Percentiles rank a stretch among this genome's conserved stretches.
These are phyloP conservation scores for Chiua virens DNA, from an alignment of 768 basidiomycete genomes.

Conservation along the genomic window DNA sequence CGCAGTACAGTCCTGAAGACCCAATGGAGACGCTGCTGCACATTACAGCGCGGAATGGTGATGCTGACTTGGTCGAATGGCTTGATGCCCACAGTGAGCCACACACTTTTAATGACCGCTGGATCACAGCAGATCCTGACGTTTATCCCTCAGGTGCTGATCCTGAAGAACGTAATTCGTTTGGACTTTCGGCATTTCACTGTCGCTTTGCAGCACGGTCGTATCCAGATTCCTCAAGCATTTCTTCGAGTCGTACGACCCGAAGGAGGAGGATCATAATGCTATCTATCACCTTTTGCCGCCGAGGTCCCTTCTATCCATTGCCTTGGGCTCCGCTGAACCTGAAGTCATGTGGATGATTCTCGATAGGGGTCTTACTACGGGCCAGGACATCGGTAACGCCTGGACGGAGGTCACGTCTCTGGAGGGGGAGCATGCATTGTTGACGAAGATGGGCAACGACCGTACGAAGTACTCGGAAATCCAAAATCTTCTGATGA, in stretches of 20 bases:
- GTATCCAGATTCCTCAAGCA: slow-evolving; percentile 52
- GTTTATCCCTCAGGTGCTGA: slow-evolving; percentile 56
- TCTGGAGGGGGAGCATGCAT: slow-evolving; percentile 27
- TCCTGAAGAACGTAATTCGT: slow-evolving; percentile 63
- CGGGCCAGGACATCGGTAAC: slow-evolving; percentile 46
- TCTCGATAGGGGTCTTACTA: slow-evolving; percentile 57
- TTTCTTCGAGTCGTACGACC: slow-evolving; percentile 62
- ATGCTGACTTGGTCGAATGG: slow-evolving; percentile 63
- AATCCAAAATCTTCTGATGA: slow-evolving; percentile 52
- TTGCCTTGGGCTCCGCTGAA: slow-evolving; percentile 60
- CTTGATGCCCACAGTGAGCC: slow-evolving; percentile 68
- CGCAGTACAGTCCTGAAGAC: slow-evolving; percentile 46
- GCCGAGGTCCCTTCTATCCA: slow-evolving; percentile 46
- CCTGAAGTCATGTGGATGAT: slow-evolving; percentile 66
- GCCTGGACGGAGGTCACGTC: slow-evolving; percentile 52
- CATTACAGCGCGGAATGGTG: slow-evolving; percentile 57
- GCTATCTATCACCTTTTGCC: slow-evolving; percentile 47
- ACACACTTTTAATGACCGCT: slow-evolving; percentile 22
- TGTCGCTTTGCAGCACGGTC: slow-evolving; percentile 54
- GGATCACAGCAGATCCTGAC: slow-evolving; percentile 17
- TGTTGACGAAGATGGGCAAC: slow-evolving; percentile 24
- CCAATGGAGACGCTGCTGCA: slow-evolving; percentile 69
- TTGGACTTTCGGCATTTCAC: slow-evolving; percentile 65
- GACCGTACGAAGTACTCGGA: slow-evolving; percentile 44
- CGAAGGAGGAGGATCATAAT: slow-evolving; percentile 49